Evolutionary conservation across 2,329 filamentous ascomycete genomes (phyloP), one percentile per base, ranked within the genome.

Genomic region (Fragosphaeria purpurea): DNA sequence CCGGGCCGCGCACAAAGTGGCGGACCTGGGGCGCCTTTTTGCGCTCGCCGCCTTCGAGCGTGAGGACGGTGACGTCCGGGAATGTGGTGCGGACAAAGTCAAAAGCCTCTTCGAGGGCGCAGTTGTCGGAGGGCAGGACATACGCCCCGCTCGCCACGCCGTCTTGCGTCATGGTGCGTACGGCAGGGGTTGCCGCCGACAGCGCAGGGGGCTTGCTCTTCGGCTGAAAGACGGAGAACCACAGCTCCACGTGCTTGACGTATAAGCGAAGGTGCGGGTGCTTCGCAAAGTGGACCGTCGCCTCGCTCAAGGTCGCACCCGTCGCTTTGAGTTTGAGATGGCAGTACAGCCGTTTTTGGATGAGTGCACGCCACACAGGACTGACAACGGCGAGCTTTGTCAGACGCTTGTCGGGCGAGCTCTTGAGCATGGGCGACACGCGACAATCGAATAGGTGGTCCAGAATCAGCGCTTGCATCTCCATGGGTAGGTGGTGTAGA

Each of bases 271-370:
- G 74, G 59, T 85, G 77, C 33, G 73, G 69, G 53, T 81, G 74
- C 8, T 65, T 57, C 12, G 67, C 63, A 57, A 88, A 85, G 70
- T 83, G 87, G 37, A 67, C 56, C 55, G 76, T 70, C 6, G 83
- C 78, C 45, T 80, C 72, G 41, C 76, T 67, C 41, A 86, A 67
- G 12, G 76, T 82, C n/a, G 77, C 72, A 39, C 77, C 69, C 0
- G 83, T 86, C 0, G 82, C 85, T 66, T 86, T 85, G 58, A 88
- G 70, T 65, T 88, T 87, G 67, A 88, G 79, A 62, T 87, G 84
- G 41, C 85, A 75, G 65, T 86, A 89, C 3, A 89, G 74, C 39
- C 85, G 75, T 60, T 84, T 76, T 62, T 88, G 85, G 22, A 89
- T 79, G 50, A 88, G 61, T 38, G 72, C 67, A 46, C 82, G 76